phyloP scores from a whole-genome alignment of 2,329 filamentous ascomycete species.

The Aspergillus fischeri region DNA sequence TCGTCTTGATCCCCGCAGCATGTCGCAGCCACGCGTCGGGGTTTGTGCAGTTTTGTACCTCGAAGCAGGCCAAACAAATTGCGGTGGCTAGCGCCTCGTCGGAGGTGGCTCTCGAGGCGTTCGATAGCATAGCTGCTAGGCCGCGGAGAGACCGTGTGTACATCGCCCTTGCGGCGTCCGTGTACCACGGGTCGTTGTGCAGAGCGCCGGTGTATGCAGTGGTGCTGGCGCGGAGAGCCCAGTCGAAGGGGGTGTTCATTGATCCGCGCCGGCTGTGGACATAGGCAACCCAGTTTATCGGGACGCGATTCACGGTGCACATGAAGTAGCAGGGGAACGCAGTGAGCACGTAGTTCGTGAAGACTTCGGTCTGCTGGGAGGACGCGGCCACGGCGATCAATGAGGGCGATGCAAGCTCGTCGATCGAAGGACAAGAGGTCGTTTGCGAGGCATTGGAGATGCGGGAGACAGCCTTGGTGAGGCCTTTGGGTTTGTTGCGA shows the following conservation, averaged over 20 bases:
- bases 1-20: constrained; percentile 29
- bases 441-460: neutral
- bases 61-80: constrained; percentile 34
- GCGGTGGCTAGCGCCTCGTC: constrained; percentile 33
- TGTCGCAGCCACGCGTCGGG: constrained; percentile 36
- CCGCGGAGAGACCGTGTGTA: constrained; percentile 28
- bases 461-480: neutral
- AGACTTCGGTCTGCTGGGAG: constrained; percentile 23
- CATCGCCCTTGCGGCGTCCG: constrained; percentile 22
- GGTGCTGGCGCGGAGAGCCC: constrained; percentile 19
- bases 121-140: constrained; percentile 23
- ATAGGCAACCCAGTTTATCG: constrained; percentile 27
- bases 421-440: constrained; percentile 10
- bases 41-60: constrained; percentile 35
- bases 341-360: constrained; percentile 25
- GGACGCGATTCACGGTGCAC: constrained; percentile 23
- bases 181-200: constrained; percentile 19
- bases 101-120: constrained; percentile 25
- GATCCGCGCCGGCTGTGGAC: constrained; percentile 15
- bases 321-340: constrained; percentile 26
- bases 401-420: constrained; percentile 24
- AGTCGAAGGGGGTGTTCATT: constrained; percentile 18
- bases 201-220: constrained; percentile 15
- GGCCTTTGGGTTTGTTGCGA: neutral
- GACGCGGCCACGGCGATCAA: constrained; percentile 23